Conservation (phyloP, 768 basidiomycete species). For the Tulasnella sp. region DNA sequence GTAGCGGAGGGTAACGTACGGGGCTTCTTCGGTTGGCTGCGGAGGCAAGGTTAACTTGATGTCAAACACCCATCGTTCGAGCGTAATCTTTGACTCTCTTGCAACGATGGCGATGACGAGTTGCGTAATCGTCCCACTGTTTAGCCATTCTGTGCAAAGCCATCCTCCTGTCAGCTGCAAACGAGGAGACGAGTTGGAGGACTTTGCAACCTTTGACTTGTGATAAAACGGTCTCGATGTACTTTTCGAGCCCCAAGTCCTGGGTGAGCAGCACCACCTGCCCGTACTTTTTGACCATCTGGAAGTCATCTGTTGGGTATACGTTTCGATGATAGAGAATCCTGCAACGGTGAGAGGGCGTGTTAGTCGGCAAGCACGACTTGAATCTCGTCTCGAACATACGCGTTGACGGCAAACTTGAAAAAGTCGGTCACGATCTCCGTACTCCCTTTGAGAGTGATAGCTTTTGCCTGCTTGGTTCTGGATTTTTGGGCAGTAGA, state of each 20-base stretch:
- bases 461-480: constrained; percentile 30
- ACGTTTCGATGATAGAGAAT: constrained; percentile 95
- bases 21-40: constrained; percentile 38
- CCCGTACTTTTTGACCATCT: constrained; percentile 99
- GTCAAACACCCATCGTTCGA: constrained; percentile 99
- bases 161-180: not conserved
- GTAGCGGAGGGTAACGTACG: constrained; percentile 36
- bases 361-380: not conserved
- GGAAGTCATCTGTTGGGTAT: constrained; percentile 96
- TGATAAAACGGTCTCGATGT: constrained; percentile 85
- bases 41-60: constrained; percentile 71
- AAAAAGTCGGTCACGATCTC: constrained; percentile 96
- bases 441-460: constrained; percentile 93
- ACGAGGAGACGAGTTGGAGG: not conserved
- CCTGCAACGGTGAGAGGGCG: constrained; percentile 36
- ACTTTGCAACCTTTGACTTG: constrained; percentile 90
- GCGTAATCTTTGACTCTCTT: constrained; percentile 81
- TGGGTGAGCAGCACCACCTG: constrained; percentile 92
- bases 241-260: constrained; percentile 86
- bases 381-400: constrained; percentile 30
- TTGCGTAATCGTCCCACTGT: constrained; percentile 86
- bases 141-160: constrained; percentile 69
- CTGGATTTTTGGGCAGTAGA: constrained; percentile 12
- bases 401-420: constrained; percentile 99
- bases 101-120: constrained; percentile 93